Base-by-base conservation (phyloP, 1,139 yeast genomes). In the Schizosaccharomyces versatilis region DNA sequence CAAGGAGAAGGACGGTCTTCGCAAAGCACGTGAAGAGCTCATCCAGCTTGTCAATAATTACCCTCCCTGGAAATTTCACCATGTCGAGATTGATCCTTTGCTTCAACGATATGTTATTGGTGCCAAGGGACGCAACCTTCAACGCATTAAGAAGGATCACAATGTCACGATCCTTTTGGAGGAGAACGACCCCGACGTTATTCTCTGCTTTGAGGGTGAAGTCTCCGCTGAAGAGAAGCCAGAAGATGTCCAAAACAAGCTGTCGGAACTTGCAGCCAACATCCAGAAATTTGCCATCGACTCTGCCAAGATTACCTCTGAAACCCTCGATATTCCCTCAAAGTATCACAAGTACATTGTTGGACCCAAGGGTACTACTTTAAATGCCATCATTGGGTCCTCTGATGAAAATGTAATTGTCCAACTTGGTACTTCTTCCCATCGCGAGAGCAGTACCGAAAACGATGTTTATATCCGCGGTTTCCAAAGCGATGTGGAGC, bases 11-110 rank as follows among this genome's bases (percentile, higher is more conserved):
- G 73, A 70, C 3, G 69, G 67, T 15, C 71, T 78, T 58, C 73
- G 75, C 61, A 60, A 65, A 12, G 79, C 79, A 41, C 84, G 88
- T 68, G 79, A 78, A 63, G 76, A 77, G 15, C 71, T 90, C 59
- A 85, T 90, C 57, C 72, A 77, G 38, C 70, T 75, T 38, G 95
- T 90, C 55, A 86, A 85, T 68, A 71, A 73, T 55, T 74, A 81
- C 58, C 72, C 84, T 24, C 95, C 96, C 49, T 73, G 75, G 54
- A 77, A 77, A 57, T 75, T 84, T 49, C 69, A 71, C 60, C 71
- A 71, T 8, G 69, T 85, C 54, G 95, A 84, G 62, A 75, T 90
- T 61, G 86, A 84, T 63, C 71, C 76, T 12, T 81, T 83, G 64
- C 77, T 86, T 59, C 71, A 77, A 59, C 68, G 70, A 51, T 76